These are phyloP conservation scores for Trichoderma semiorbis DNA, from an alignment of 2,329 filamentous ascomycete species.

Conservation along the genomic window DNA sequence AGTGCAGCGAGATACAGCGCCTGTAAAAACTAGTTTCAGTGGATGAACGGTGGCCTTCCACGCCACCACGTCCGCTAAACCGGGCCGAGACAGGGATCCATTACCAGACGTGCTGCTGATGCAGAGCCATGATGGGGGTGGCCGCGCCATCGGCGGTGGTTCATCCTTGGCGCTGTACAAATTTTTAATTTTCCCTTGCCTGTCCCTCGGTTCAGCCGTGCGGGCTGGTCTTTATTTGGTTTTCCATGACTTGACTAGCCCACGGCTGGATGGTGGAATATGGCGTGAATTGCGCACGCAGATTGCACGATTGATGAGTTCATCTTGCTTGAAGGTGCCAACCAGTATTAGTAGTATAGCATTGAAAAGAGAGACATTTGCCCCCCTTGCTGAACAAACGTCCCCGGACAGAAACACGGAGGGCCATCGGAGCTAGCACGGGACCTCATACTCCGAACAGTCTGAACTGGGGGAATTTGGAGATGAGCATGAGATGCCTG, in stretches of 20 bases:
- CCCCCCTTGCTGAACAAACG: not conserved
- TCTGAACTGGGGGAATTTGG: not conserved
- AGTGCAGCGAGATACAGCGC: not conserved
- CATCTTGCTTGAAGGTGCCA: not conserved
- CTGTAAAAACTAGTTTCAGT: not conserved
- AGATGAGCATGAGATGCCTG: too few species aligned
- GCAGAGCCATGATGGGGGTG: not conserved
- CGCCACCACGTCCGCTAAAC: not conserved
- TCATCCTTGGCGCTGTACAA: not conserved
- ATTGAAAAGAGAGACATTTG: not conserved
- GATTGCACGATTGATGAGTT: not conserved
- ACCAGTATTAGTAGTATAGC: not conserved
- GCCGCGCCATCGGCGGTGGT: not conserved
- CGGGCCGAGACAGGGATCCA: not conserved
- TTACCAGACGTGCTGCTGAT: too few species aligned
- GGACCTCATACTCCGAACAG: not conserved
- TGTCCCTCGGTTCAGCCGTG: not conserved
- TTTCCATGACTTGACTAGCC: not conserved
- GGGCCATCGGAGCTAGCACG: not conserved
- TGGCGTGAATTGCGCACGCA: slow-evolving; percentile 1
- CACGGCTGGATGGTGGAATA: not conserved
- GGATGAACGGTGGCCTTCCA: not conserved
- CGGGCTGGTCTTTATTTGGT: not conserved
- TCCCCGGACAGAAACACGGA: not conserved
- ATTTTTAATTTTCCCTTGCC: not conserved